Percentiles rank a stretch among this genome's conserved stretches.
Conservation (phyloP, 2,329 filamentous ascomycete species). For the Aspergillus sojae region DNA sequence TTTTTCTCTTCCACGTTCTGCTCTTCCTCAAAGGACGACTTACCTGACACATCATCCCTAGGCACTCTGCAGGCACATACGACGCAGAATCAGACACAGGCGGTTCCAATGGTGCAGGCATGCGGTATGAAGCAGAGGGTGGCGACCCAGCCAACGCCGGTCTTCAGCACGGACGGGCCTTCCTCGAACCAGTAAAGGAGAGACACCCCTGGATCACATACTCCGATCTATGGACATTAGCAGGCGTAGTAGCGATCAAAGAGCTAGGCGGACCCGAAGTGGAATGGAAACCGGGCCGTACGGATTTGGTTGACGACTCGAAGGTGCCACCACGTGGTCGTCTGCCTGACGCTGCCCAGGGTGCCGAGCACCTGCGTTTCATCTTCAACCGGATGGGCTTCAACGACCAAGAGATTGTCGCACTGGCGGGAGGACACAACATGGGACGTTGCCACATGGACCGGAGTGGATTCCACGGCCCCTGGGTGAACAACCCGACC, state of each 20-base stretch:
- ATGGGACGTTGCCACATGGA: constrained; percentile 59
- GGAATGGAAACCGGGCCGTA: constrained; percentile 60
- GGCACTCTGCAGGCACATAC: constrained; percentile 68
- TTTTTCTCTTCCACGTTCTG: not conserved
- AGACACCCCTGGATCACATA: constrained; percentile 67
- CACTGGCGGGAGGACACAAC: constrained; percentile 59
- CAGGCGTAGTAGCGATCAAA: constrained; percentile 60
- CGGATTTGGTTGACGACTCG: constrained; percentile 64
- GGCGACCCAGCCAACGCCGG: constrained; percentile 68
- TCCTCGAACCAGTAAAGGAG: constrained; percentile 64
- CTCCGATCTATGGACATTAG: constrained; percentile 67
- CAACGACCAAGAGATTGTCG: constrained; percentile 63
- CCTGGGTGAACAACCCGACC: constrained; percentile 64
- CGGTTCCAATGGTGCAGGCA: constrained; percentile 66
- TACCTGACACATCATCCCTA: constrained; percentile 26
- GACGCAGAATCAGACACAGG: constrained; percentile 62
- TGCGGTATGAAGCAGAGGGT: constrained; percentile 67
- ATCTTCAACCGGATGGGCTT: constrained; percentile 65
- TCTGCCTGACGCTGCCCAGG: constrained; percentile 58
- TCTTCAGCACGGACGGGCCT: constrained; percentile 64
- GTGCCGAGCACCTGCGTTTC: constrained; percentile 56
- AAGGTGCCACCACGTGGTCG: constrained; percentile 62
- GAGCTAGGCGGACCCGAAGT: constrained; percentile 64
- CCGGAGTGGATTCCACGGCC: constrained; percentile 59
- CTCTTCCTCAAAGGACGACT: not conserved